Base-by-base conservation (phyloP, 2,329 filamentous ascomycete genomes). In the Ilyonectria destructans region DNA sequence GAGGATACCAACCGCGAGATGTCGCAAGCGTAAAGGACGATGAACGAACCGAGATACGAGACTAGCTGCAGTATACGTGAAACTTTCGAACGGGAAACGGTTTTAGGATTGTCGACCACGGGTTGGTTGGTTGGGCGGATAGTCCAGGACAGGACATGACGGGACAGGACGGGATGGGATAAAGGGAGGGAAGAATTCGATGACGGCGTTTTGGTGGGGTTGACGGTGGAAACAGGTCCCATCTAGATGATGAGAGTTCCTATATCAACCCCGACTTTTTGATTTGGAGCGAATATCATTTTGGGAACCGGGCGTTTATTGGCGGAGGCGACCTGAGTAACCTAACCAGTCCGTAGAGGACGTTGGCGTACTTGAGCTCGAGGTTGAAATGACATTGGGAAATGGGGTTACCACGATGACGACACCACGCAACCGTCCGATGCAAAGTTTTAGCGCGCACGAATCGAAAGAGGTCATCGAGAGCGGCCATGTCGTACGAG, bases 1-100 rank as follows among this genome's bases (percentile, higher is more conserved):
- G 77, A 80, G 60, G 74, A 72, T 64, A 62, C 58, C 33, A 72
- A 67, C 51, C 72, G 58, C 45, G 71, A 81, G 71, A 85, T 84
- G 84, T 79, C 81, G 73, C 79, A 84, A 67, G 77, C 71, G 12
- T 79, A 57, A 72, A 56, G 45, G 29, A 64, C 13, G 46, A 43
- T n/a, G 33, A 48, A 33, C 40, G 31, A 35, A 10, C 31, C 37
- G 21, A 33, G 35, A 40, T 54, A 51, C 17, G 52, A 58, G 51
- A 48, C 54, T 19, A 46, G n/a, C 26, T 26, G 26, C 35, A 58
- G 40, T 54, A 62, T 58, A 21, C 37, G 35, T 52, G 52, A 21
- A 51, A 46, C 26, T 45, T 58, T 26, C 31, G 48, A 31, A 9
- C 43, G 31, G 56, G 37, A 56, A 49, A 23, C 56, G 45, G 52